Percentiles rank a stretch among this genome's conserved stretches.
These are phyloP conservation scores for Aspergillus alliaceus DNA, from an alignment of 2,329 filamentous ascomycete genomes.

Conservation along the genomic window DNA sequence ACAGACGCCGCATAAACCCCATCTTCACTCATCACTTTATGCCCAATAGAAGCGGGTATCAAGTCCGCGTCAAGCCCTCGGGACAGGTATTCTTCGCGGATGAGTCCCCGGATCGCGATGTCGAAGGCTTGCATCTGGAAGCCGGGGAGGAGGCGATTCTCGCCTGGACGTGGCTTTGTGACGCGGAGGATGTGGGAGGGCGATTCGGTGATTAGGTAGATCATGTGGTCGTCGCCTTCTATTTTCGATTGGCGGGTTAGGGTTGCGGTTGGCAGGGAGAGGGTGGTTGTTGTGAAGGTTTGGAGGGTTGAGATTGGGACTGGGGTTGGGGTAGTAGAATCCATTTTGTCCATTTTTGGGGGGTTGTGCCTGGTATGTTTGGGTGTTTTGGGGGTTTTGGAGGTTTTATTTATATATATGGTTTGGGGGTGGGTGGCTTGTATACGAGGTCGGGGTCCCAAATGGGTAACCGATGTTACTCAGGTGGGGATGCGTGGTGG, in stretches of 20 bases:
- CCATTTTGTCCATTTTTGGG: not conserved
- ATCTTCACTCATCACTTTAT: not conserved
- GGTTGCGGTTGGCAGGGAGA: not conserved
- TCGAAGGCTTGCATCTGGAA: not conserved
- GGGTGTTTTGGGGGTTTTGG: not conserved
- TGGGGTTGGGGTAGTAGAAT: not conserved
- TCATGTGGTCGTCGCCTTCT: slow-evolving; percentile 5
- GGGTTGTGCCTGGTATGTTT: not conserved
- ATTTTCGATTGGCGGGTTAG: not conserved
- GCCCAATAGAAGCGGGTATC: not conserved
- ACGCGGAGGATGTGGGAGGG: not conserved
- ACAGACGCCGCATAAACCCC: not conserved
- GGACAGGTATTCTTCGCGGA: not conserved
- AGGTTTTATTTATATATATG: not conserved
- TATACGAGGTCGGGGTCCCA: not conserved
- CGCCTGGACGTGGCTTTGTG: not conserved
- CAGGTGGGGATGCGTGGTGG: too few relatives aligned
- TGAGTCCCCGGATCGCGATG: not conserved
- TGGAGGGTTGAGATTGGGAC: not conserved
- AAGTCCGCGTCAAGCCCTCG: not conserved
- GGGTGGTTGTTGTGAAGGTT: not conserved
- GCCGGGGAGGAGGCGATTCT: not conserved
- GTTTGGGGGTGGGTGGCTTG: not conserved
- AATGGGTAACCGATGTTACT: not conserved
- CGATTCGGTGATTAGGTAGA: not conserved